Base-by-base conservation (phyloP, 1,284 basidiomycete genomes). In the Phylloboletellus chloephorus region DNA sequence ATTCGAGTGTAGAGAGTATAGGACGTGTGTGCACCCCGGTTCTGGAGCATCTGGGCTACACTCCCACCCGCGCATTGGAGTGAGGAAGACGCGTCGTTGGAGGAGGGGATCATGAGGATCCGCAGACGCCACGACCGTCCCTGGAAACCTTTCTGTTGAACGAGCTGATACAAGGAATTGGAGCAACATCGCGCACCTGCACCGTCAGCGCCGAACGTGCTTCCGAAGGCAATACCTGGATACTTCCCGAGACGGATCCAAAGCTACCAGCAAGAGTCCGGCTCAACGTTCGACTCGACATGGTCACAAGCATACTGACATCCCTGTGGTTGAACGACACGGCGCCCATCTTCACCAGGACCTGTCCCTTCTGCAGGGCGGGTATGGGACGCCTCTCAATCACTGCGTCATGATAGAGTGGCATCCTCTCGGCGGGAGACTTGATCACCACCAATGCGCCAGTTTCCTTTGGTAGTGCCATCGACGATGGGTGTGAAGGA, bases 321-420 rank as follows among this genome's bases (percentile, higher is more conserved):
- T 90, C 88, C 53, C 82, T 69, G 49, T 81, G 83, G 58, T 91
- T 91, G 67, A 87, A 87, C n/a, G 74, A 78, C 0, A 73, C 82
- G 7, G 86, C 85, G 12, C 65, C 65, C 32, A 86, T 73, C 56
- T 73, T 76, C 12, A 88, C 79, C 3, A 88, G 66, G 1, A 88
- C 59, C 56, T 86, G 67, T 2, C 74, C 79, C 0, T 60, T 46
- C 47, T 73, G 67, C 39, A 83, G 66, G n/a, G 39, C 15, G 11
- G 72, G 69, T 31, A 85, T 55, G 0, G 69, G 65, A 29, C 61
- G 65, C 13, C 73, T 66, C 44, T 74, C 70, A 15, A 85, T 41
- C 9, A 67, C 62, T 2, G 72, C 74, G 49, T 79, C 77, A 54
- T 84, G 68, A 46, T 72, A 72, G 23, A 68, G 43, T 3, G 65